Evolutionary conservation across 257 asterid species (phyloP).

Genomic region (Fraxinus anomala): DNA sequence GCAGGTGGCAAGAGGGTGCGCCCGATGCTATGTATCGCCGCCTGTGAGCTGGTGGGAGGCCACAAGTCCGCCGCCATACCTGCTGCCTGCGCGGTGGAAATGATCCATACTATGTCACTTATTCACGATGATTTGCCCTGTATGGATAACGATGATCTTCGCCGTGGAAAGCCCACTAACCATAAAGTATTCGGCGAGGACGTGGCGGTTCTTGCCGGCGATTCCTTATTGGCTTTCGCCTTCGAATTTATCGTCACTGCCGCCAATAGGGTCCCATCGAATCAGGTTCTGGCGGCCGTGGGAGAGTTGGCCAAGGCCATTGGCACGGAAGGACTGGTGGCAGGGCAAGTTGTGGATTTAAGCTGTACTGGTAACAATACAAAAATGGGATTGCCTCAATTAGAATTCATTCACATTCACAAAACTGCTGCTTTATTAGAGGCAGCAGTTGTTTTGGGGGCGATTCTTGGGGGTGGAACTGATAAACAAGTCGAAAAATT

Average conservation of each 20-base stretch:
- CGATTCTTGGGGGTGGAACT: constrained; percentile 68
- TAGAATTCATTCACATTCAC: constrained; percentile 70
- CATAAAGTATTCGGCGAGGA: constrained; percentile 74
- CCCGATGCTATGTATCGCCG: constrained; percentile 77
- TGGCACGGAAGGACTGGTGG: constrained; percentile 73
- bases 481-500: constrained; percentile 50
- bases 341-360: constrained; percentile 80
- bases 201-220: constrained; percentile 79
- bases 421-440: constrained; percentile 74
- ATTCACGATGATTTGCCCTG: constrained; percentile 82
- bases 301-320: constrained; percentile 64
- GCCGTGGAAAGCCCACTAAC: constrained; percentile 76
- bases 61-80: constrained; percentile 51
- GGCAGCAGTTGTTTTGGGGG: constrained; percentile 72
- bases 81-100: constrained; percentile 84
- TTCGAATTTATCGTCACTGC: constrained; percentile 46
- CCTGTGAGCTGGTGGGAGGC: constrained; percentile 85
- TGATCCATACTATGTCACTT: constrained; percentile 77
- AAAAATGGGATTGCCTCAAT: constrained; percentile 46
- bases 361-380: constrained; percentile 42
- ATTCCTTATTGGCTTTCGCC: constrained; percentile 59
- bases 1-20: constrained; percentile 80
- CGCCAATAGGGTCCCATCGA: constrained; percentile 27
- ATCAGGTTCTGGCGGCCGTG: constrained; percentile 35
- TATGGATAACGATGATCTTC: constrained; percentile 78